phyloP scores from a whole-genome alignment of 768 basidiomycete species.

The Phanerodontia chrysosporium region DNA sequence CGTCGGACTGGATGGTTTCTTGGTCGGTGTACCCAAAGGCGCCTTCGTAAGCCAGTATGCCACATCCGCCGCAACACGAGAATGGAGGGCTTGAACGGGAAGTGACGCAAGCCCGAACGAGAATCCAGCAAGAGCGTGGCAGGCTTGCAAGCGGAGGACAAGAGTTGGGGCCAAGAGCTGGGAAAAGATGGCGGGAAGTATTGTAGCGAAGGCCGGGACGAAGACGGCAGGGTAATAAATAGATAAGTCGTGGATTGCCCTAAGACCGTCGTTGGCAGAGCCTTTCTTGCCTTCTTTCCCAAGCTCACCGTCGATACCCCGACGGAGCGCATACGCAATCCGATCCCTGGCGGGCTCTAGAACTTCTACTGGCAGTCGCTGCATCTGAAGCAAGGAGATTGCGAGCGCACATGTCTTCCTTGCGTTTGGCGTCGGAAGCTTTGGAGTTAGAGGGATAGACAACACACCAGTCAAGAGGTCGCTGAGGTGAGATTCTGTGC shows the following conservation, averaged over 20 bases:
- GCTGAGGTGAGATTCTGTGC: constrained; percentile 52
- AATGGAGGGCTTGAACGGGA: constrained; percentile 45
- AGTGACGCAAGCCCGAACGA: constrained; percentile 49
- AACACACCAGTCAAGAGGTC: constrained; percentile 60
- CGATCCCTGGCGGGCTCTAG: constrained; percentile 59
- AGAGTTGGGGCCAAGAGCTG: constrained; percentile 64
- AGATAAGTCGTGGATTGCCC: constrained; percentile 71
- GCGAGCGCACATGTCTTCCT: constrained; percentile 82
- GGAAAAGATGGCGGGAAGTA: constrained; percentile 59
- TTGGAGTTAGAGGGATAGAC: constrained; percentile 65
- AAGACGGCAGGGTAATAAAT: constrained; percentile 62
- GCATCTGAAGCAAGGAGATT: constrained; percentile 69
- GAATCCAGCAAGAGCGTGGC: constrained; percentile 70
- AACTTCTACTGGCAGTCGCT: constrained; percentile 61
- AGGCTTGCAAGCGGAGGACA: constrained; percentile 65
- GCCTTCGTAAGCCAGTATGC: constrained; percentile 43
- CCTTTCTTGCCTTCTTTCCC: constrained; percentile 91
- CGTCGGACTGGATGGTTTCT: constrained; percentile 28
- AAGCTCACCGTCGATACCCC: constrained; percentile 79
- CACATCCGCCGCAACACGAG: constrained; percentile 47
- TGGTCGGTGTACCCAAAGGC: constrained; percentile 27
- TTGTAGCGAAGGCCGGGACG: constrained; percentile 56
- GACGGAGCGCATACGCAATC: constrained; percentile 66
- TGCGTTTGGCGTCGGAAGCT: constrained; percentile 75
- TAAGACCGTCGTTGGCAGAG: constrained; percentile 70